A percentile compares a stretch with the other conserved stretches of the same genome.
These are phyloP conservation scores for Alternaria conjuncta DNA, from an alignment of 2,329 filamentous ascomycete species.

Conservation along the genomic window DNA sequence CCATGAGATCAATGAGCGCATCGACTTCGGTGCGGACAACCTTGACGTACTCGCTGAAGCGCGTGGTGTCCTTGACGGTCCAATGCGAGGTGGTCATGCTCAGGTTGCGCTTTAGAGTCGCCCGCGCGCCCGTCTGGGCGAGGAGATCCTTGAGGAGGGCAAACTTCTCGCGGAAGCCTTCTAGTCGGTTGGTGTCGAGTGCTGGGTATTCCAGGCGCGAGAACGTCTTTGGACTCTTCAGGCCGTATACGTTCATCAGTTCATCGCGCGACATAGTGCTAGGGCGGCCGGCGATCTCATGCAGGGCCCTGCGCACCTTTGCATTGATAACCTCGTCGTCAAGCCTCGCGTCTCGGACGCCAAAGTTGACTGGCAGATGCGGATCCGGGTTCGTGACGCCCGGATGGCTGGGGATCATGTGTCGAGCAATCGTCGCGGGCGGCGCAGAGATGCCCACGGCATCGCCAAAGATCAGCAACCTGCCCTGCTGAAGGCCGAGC, in stretches of 20 bases:
- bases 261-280: slow-evolving; percentile 48
- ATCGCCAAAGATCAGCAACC: slow-evolving; percentile 58
- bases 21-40: slow-evolving; percentile 53
- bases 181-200: slow-evolving; percentile 53
- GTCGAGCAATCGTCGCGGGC: slow-evolving; percentile 51
- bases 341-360: slow-evolving; percentile 50
- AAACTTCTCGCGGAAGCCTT: slow-evolving; percentile 55
- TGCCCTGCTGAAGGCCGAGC: slow-evolving; percentile 56
- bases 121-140: slow-evolving; percentile 39
- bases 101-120: slow-evolving; percentile 42
- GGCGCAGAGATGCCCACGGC: slow-evolving; percentile 55
- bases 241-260: slow-evolving; percentile 54
- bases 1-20: slow-evolving; percentile 52
- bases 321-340: slow-evolving; percentile 49
- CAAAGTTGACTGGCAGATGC: slow-evolving; percentile 54
- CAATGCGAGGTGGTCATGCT: slow-evolving; percentile 49
- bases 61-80: slow-evolving; percentile 50
- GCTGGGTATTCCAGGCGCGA: slow-evolving; percentile 47
- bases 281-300: slow-evolving; percentile 55
- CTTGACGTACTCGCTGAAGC: slow-evolving; percentile 51
- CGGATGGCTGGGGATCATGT: slow-evolving; percentile 54
- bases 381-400: slow-evolving; percentile 54
- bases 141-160: slow-evolving; percentile 51
- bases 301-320: slow-evolving; percentile 50
- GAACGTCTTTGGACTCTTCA: slow-evolving; percentile 54